Conservation (phyloP, 2,329 filamentous ascomycete species). For the Didymella pomorum region DNA sequence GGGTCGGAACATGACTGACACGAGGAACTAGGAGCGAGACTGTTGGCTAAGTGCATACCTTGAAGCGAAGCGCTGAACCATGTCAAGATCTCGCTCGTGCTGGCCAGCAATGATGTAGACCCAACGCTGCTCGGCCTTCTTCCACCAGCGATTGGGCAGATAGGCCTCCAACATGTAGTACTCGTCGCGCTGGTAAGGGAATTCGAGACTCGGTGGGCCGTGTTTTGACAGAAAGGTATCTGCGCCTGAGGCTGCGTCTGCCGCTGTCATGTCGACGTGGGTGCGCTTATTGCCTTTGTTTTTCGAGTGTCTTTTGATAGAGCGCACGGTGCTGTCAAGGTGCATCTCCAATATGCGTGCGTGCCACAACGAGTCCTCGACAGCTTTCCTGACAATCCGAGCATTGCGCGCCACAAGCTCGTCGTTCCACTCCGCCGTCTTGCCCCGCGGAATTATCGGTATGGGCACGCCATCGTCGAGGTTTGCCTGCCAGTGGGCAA, state of each 20-base stretch:
- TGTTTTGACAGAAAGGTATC: constrained; percentile 61
- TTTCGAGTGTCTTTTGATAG: constrained; percentile 57
- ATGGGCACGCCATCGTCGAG: constrained; percentile 63
- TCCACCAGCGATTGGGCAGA: constrained; percentile 65
- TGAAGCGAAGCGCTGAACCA: constrained; percentile 8
- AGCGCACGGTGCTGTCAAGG: constrained; percentile 56
- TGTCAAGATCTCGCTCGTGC: constrained; percentile 53
- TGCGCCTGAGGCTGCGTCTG: constrained; percentile 57
- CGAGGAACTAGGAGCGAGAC: not conserved
- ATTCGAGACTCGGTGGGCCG: constrained; percentile 61
- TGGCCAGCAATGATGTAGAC: constrained; percentile 54
- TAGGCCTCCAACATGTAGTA: constrained; percentile 68
- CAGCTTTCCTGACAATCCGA: constrained; percentile 55
- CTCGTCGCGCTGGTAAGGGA: constrained; percentile 64
- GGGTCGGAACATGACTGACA: not conserved
- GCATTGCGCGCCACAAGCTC: constrained; percentile 56
- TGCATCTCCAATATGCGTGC: constrained; percentile 60
- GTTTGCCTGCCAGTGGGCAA: constrained; percentile 63
- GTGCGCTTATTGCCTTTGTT: constrained; percentile 60
- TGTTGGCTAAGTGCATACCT: not conserved
- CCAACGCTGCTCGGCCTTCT: constrained; percentile 57
- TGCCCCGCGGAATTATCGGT: constrained; percentile 60
- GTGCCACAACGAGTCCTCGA: constrained; percentile 60
- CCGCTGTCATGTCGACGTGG: constrained; percentile 57
- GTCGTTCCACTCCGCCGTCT: constrained; percentile 60